Evolutionary conservation across 495 filamentous ascomycete genomes (phyloP), one percentile per base, ranked within the genome.

Genomic region (Hypomontagnella monticulosa): DNA sequence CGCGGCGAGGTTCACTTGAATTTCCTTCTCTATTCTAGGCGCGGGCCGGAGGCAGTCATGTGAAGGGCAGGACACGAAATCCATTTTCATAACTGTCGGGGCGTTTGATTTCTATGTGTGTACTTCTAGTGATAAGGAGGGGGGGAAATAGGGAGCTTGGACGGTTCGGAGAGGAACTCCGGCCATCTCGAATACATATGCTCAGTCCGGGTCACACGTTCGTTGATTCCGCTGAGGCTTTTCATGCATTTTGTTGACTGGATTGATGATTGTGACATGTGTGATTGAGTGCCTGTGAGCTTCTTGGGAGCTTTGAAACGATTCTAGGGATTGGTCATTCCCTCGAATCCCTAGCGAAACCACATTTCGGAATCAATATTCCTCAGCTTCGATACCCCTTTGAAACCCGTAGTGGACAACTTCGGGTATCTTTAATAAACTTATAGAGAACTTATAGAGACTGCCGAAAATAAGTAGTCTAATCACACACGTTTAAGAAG

Each of bases 151-250:
- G n/a, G 4, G 15, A 20, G 23, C 12, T 34, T 37, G 40, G 57
- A 7, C 18, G 27, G 47, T 12, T 34, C 27, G 41, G 18, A 34
- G 34, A 12, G 30, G 54, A 60, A 36, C 27, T 18, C 3, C 20
- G 33, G 27, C 41, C 42, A 47, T 16, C n/a, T n/a, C 54, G 5
- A 63, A 58, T 64, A 51, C 40, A 63, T 46, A 57, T 57, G 32
- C 61, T 53, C 61, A 37, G 61, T 34, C 14, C 47, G 54, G 47
- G 36, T 53, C 62, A 65, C 62, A 54, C 34, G 62, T 65, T 65
- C 41, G 62, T 65, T 65, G 62, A 32, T 38, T 30, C 62, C 37
- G 38, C 62, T 32, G 54, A 53, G 54, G 15, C 37, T 53, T 11
- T 37, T 3, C 58, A 38, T 12, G 20, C 34, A 40, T 47, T 23